A percentile compares a stretch with the other conserved stretches of the same genome.
phyloP scores from a whole-genome alignment of 2,329 filamentous ascomycete species.

The Colletotrichum kahawae region DNA sequence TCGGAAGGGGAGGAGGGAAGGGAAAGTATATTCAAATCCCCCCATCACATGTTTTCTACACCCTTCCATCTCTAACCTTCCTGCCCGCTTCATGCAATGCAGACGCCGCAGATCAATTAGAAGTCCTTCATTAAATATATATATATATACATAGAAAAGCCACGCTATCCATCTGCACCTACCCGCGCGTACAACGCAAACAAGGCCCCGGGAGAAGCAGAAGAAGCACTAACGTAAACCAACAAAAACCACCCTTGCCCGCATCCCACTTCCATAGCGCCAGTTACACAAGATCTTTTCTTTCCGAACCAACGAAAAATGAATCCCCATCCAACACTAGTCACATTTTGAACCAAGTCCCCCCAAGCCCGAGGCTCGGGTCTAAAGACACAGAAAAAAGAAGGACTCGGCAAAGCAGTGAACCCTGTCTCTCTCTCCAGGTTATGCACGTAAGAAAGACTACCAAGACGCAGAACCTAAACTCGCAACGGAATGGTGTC shows the following conservation, averaged over 20 bases:
- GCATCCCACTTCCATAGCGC: neutral
- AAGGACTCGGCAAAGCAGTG: neutral
- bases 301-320: neutral
- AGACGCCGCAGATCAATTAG: neutral
- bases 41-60: neutral
- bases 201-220: neutral
- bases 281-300: constrained; percentile 14
- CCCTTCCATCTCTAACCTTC: neutral
- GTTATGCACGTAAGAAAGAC: constrained; percentile 8
- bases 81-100: neutral
- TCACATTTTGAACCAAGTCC: neutral
- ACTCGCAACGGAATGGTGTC: constrained; percentile 11
- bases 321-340: neutral
- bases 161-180: neutral
- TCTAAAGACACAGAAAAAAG: neutral
- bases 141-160: no score
- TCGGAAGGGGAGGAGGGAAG: neutral
- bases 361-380: neutral
- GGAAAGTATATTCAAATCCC: neutral
- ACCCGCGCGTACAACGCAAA: neutral
- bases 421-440: neutral
- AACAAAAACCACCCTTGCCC: neutral
- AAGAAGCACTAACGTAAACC: neutral
- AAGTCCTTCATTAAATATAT: neutral
- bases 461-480: neutral